Base-by-base conservation (phyloP, 2,329 filamentous ascomycete species). In the Fusarium udum region DNA sequence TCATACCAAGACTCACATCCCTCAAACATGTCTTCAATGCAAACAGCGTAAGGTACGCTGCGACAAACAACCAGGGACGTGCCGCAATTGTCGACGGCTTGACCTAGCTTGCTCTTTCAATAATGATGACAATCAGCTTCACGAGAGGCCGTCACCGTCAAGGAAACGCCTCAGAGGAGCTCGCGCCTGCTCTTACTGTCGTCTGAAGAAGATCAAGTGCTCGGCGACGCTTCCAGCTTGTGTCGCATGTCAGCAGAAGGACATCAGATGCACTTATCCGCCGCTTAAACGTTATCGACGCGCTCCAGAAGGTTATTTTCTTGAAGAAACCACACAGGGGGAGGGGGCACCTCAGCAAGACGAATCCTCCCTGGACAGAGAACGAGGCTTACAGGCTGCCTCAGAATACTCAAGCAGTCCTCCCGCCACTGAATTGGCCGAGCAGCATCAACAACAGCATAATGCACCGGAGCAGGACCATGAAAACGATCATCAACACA, bases 51-150 rank as follows among this genome's bases (percentile, higher is more conserved):
- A 32, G 22, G 28, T 32, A 18, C 46, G 28, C 4, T 49, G 46
- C 11, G 46, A 49, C 28, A 49, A 49, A 32, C 46, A 32, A 32
- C 46, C 10, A 32, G 46, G 46, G 46, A 49, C 22, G 0, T 49
- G 46, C n/a, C 28, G 28, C 28, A 49, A 49, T n/a, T 49, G 28
- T 7, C 28, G 28, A 4, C 46, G 46, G 3, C 7, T 49, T 7
- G 5, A 4, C 3, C 10, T 49, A 6, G 10, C 3, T 32, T 49
- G 46, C 46, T 49, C 46, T 18, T 28, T 32, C 28, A 10, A 32
- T 0, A 13, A n/a, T n/a, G 46, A 49, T n/a, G 22, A 32, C 1
- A 0, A n/a, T 5, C 22, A 49, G 1, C 3, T 32, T 32, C 22
- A 16, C 28, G 22, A 32, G 7, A 49, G 11, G 22, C 28, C 28